Evolutionary conservation across 768 basidiomycete genomes (phyloP).

Genomic region (Rickenella mellea): DNA sequence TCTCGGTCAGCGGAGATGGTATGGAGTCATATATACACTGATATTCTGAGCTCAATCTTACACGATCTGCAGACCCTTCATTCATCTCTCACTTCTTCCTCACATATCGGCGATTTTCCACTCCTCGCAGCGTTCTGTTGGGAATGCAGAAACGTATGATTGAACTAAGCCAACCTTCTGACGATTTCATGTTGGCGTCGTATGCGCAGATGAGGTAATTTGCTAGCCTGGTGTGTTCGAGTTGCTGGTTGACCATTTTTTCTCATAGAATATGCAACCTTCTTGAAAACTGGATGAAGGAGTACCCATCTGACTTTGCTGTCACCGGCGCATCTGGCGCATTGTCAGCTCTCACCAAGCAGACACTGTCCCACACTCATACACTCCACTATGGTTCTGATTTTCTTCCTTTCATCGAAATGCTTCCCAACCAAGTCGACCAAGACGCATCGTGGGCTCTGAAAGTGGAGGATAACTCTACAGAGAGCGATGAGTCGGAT

Average conservation of each 20-base stretch:
- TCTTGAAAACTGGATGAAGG: constrained; percentile 66
- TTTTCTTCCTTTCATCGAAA: constrained; percentile 71
- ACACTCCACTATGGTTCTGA: constrained; percentile 80
- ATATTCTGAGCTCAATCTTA: constrained; percentile 2
- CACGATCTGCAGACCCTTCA: constrained; percentile 45
- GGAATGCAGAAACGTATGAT: constrained; percentile 86
- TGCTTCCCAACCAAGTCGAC: constrained; percentile 53
- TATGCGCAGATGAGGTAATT: constrained; percentile 80
- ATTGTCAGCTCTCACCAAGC: constrained; percentile 66
- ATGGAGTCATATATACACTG: constrained; percentile 8
- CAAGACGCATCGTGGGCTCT: constrained; percentile 68
- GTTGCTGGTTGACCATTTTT: constrained; percentile 1
- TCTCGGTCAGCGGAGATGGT: constrained; percentile 83
- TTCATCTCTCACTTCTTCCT: constrained; percentile 76
- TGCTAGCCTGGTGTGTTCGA: constrained; percentile 1
- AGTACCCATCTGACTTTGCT: constrained; percentile 74
- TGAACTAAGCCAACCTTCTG: constrained; percentile 58
- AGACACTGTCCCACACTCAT: constrained; percentile 70
- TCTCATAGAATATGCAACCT: constrained; percentile 63
- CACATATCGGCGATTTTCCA: constrained; percentile 76
- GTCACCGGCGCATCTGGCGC: constrained; percentile 67
- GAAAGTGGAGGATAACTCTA: constrained; percentile 45
- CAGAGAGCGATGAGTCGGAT: constrained; percentile 57
- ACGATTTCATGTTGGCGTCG: constrained; percentile 79
- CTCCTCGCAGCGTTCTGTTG: constrained; percentile 67